phyloP scores from a whole-genome alignment of 2,329 filamentous ascomycete genomes.

The Xylariaceae sp. region DNA sequence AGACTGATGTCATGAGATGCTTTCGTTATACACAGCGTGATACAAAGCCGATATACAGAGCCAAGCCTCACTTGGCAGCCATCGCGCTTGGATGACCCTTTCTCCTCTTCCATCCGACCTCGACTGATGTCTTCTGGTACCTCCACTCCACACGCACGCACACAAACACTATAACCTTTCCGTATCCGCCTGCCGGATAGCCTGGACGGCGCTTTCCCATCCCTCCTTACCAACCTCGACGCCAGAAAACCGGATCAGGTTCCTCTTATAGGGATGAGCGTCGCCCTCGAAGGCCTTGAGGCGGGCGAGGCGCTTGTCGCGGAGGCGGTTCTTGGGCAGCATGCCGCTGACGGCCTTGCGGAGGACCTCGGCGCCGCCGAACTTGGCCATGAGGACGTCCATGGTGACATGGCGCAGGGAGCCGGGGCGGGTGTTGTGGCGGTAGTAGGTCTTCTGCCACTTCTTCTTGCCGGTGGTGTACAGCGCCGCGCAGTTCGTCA shows the following conservation, averaged over 20 bases:
- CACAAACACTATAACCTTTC: constrained; percentile 49
- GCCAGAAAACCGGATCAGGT: constrained; percentile 74
- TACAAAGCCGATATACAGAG: constrained; percentile 33
- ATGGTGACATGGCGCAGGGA: constrained; percentile 87
- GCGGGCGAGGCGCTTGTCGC: constrained; percentile 83
- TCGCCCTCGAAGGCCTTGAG: constrained; percentile 96
- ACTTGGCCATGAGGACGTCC: constrained; percentile 92
- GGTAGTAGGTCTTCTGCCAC: constrained; percentile 93
- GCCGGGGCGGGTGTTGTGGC: constrained; percentile 88
- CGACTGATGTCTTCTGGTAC: no score
- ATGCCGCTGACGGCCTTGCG: constrained; percentile 93
- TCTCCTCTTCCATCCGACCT: not conserved
- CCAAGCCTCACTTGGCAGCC: constrained; percentile 9
- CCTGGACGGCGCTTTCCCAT: constrained; percentile 56
- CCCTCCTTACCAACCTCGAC: constrained; percentile 56
- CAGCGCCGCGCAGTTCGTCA: constrained; percentile 83
- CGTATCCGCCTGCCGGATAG: constrained; percentile 52
- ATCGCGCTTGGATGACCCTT: constrained; percentile 1
- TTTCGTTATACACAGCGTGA: constrained; percentile 30
- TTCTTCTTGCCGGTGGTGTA: constrained; percentile 91
- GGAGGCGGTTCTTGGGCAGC: constrained; percentile 93
- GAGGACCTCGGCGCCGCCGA: constrained; percentile 89
- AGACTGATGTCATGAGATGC: constrained; percentile 20
- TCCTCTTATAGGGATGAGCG: constrained; percentile 88
- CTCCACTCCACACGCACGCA: not conserved